Conservation (phyloP, 768 basidiomycete genomes). For the Leccinum fibrillosum region DNA sequence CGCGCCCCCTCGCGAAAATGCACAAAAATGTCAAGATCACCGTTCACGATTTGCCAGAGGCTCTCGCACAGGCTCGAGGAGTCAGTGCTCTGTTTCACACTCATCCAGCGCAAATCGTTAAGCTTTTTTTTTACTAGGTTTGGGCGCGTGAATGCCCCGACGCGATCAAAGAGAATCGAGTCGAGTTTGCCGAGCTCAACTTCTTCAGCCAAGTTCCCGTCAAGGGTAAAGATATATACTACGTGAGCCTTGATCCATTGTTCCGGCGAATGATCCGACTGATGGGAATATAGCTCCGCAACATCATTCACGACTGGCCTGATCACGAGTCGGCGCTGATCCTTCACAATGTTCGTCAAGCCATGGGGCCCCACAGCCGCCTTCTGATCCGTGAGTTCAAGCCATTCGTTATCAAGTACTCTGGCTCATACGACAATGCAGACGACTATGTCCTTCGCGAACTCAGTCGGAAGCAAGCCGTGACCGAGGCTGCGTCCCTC, state of each 20-base stretch:
- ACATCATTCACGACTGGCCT: constrained; percentile 33
- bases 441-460: constrained; percentile 24
- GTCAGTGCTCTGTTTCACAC: constrained; percentile 1
- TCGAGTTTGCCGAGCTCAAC: constrained; percentile 28
- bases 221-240: constrained; percentile 30
- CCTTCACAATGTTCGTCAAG: constrained; percentile 28
- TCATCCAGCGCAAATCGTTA: background rate
- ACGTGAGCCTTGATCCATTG: constrained; percentile 18
- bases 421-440: constrained; percentile 1
- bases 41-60: constrained; percentile 30
- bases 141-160: constrained; percentile 26
- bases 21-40: constrained; percentile 31
- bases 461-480: constrained; percentile 14
- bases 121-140: constrained; percentile 12
- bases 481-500: constrained; percentile 8
- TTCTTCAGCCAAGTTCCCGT: constrained; percentile 31
- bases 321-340: constrained; percentile 28
- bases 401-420: background rate
- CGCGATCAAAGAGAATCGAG: constrained; percentile 21
- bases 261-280: background rate
- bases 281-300: constrained; percentile 12
- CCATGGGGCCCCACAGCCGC: constrained; percentile 28
- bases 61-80: constrained; percentile 18
- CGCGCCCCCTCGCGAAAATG: constrained; percentile 27
- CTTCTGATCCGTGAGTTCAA: constrained; percentile 31